Evolutionary conservation across 2,329 filamentous ascomycete genomes (phyloP).

Genomic region (Claviceps purpurea): DNA sequence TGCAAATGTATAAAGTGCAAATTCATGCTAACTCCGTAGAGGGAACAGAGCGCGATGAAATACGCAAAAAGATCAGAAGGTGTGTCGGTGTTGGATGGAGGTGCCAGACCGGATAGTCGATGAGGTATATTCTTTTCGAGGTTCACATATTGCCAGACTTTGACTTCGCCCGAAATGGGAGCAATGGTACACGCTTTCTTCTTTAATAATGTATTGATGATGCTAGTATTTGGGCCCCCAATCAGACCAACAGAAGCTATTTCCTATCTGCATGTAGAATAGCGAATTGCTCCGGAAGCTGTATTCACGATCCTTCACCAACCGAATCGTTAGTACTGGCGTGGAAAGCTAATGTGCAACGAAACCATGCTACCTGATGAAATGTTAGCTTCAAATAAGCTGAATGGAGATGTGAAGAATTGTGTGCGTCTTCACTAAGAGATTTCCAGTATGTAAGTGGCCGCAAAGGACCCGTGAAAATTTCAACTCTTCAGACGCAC

Average conservation of each 20-base stretch:
- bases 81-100: constrained; percentile 70
- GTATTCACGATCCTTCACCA: constrained; percentile 87
- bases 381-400: constrained; percentile 4
- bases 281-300: constrained; percentile 84
- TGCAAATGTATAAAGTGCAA: no score
- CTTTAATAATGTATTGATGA: constrained; percentile 90
- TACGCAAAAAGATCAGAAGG: constrained; percentile 46
- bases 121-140: constrained; percentile 77
- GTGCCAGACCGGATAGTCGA: constrained; percentile 97
- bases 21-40: no score
- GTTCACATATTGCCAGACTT: constrained; percentile 96
- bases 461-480: constrained; percentile 45
- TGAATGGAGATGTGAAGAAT: constrained; percentile 11
- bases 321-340: constrained; percentile 92
- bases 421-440: constrained; percentile 99
- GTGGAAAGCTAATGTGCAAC: constrained; percentile 81
- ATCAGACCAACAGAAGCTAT: constrained; percentile 90
- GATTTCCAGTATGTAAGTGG: constrained; percentile 53
- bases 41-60: no score
- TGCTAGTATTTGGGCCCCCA: constrained; percentile 71
- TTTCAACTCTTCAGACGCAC: constrained; percentile 98
- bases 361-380: constrained; percentile 79
- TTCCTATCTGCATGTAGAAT: constrained; percentile 80
- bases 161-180: constrained; percentile 91
- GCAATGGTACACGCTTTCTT: constrained; percentile 92